phyloP scores from a whole-genome alignment of 768 basidiomycete species.

The Flagelloscypha sp. region DNA sequence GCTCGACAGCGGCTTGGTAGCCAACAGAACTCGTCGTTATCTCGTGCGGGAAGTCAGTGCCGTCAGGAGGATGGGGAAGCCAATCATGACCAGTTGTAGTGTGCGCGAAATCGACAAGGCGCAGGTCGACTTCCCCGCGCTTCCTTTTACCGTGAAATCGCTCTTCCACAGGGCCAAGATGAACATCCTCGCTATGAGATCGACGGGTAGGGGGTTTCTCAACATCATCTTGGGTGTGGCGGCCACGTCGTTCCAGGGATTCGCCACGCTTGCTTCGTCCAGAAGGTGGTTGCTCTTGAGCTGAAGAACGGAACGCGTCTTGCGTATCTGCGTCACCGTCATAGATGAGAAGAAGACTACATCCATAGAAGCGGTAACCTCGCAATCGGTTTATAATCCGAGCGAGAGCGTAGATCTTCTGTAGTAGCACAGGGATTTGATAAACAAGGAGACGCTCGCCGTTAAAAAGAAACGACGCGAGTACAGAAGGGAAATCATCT shows the following conservation, averaged over 20 bases:
- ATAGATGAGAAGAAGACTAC: slow-evolving; percentile 93
- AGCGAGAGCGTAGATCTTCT: slow-evolving; percentile 90
- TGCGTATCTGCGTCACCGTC: slow-evolving; percentile 91
- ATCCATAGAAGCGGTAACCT: slow-evolving; percentile 98
- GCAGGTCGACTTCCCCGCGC: slow-evolving; percentile 89
- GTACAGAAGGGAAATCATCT: slow-evolving; percentile 74
- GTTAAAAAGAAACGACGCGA: slow-evolving; percentile 78
- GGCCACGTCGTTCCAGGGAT: slow-evolving; percentile 55
- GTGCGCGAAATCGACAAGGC: slow-evolving; percentile 97
- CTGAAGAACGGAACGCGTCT: slow-evolving; percentile 55
- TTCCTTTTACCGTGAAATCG: slow-evolving; percentile 60
- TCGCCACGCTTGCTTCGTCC: slow-evolving; percentile 66
- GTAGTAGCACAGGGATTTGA: slow-evolving; percentile 86
- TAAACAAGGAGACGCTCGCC: slow-evolving; percentile 78
- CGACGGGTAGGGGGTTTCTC: slow-evolving; percentile 45
- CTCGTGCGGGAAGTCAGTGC: slow-evolving; percentile 33
- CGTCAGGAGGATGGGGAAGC: slow-evolving; percentile 50
- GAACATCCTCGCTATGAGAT: slow-evolving; percentile 73
- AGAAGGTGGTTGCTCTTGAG: slow-evolving; percentile 57
- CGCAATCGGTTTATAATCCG: slow-evolving; percentile 81
- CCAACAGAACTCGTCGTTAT: slow-evolving; percentile 56
- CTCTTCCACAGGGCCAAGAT: slow-evolving; percentile 57
- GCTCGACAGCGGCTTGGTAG: slow-evolving; percentile 77
- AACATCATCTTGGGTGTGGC: slow-evolving; percentile 29
- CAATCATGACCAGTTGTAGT: slow-evolving; percentile 95